These are phyloP conservation scores for Parastagonospora avenae DNA, from an alignment of 2,329 filamentous ascomycete genomes.

Conservation along the genomic window DNA sequence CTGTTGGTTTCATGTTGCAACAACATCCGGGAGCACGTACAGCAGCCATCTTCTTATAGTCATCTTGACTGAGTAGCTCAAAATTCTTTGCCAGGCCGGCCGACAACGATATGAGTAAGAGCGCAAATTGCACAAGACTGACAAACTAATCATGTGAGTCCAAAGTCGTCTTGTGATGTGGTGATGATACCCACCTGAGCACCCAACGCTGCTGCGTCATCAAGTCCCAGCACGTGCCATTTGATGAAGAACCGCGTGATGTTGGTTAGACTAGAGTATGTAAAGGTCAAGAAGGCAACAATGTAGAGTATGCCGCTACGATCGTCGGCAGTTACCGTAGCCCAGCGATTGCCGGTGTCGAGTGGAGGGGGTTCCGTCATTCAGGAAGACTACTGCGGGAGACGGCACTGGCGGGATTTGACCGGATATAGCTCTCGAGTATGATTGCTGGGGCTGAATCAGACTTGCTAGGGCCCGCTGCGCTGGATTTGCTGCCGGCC, in stretches of 20 bases:
- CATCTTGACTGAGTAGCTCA: slow-evolving; percentile 12
- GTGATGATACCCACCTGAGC: slow-evolving; percentile 24
- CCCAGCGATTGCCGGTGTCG: slow-evolving; percentile 20
- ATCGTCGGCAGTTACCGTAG: slow-evolving; percentile 28
- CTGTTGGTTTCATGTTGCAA: not conserved
- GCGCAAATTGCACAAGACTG: slow-evolving; percentile 22
- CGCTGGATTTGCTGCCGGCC: too few relatives aligned
- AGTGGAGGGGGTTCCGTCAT: slow-evolving; percentile 10
- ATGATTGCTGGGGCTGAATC: not conserved
- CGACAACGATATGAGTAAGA: slow-evolving; percentile 26
- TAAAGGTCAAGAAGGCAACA: slow-evolving; percentile 28
- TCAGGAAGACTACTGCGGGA: not conserved
- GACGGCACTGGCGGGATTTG: not conserved
- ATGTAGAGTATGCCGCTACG: slow-evolving; percentile 33
- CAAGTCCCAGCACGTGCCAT: slow-evolving; percentile 30
- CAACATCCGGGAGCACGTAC: slow-evolving; percentile 9
- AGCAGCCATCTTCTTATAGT: slow-evolving; percentile 25
- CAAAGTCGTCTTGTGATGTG: not conserved
- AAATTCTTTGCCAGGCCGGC: slow-evolving; percentile 28
- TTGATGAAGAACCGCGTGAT: slow-evolving; percentile 31
- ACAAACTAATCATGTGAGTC: slow-evolving; percentile 13
- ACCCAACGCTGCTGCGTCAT: slow-evolving; percentile 26
- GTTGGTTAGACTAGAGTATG: slow-evolving; percentile 29
- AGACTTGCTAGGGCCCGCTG: not conserved
- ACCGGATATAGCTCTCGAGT: slow-evolving; percentile 6